A percentile compares a stretch with the other conserved stretches of the same genome.
These are phyloP conservation scores for Ceratobasidium sp. DNA, from an alignment of 1,284 basidiomycete species.

Conservation along the genomic window DNA sequence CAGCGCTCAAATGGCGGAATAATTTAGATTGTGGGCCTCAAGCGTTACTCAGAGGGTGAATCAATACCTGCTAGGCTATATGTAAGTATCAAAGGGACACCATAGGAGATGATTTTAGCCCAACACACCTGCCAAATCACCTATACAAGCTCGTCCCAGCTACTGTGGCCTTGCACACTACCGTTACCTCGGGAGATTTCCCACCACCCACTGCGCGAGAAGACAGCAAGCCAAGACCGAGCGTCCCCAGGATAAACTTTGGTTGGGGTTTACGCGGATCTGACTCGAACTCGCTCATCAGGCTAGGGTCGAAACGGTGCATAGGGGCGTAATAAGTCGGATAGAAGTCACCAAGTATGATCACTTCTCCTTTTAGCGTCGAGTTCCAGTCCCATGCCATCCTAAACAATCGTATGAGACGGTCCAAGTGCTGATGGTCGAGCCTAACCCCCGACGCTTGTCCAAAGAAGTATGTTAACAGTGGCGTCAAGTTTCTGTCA, in stretches of 20 bases:
- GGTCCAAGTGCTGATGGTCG: not conserved
- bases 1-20: too few species aligned
- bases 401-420: not conserved
- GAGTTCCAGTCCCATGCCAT: constrained; percentile 34
- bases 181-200: constrained; percentile 5
- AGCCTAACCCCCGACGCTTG: not conserved
- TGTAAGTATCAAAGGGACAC: too few species aligned
- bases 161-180: constrained; percentile 22
- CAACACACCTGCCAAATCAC: not conserved
- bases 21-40: too few species aligned
- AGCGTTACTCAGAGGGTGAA: too few species aligned
- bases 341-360: constrained; percentile 29
- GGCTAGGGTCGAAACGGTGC: not conserved
- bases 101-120: not conserved
- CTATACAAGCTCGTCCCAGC: constrained; percentile 13
- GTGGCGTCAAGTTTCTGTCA: not conserved
- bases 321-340: constrained; percentile 4
- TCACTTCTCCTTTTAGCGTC: constrained; percentile 20
- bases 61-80: too few species aligned
- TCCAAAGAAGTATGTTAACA: constrained; percentile 18
- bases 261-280: not conserved
- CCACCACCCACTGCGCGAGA: constrained; percentile 21
- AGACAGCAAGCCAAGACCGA: constrained; percentile 10
- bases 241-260: constrained; percentile 2
- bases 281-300: constrained; percentile 18